Base-by-base conservation (phyloP, 331 rosid species). In the Dryas integrifolia region DNA sequence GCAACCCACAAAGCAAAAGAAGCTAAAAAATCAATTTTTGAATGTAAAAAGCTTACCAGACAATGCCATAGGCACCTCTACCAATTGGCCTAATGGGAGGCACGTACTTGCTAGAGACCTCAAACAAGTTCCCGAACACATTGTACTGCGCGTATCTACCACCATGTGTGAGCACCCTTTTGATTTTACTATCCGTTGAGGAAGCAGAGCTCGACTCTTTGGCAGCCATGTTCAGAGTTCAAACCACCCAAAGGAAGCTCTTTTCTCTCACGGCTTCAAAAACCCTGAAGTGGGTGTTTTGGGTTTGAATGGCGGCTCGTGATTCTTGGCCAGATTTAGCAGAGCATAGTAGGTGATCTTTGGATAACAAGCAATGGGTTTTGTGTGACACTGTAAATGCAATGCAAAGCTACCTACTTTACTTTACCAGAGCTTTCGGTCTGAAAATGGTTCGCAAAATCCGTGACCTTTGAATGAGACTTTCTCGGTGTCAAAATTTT, bases 71-170 rank as follows among this genome's bases (percentile, higher is more conserved):
- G 77, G 98, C 92, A 21, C 98, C 98, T 84, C 98, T 82, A 12
- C 98, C 98, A 70, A 94, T 85, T 18, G 98, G 96, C 61, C 96
- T 90, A 82, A 94, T 80, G 52, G 98, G 98, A 72, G 97, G 96
- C 24, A 88, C 88, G 41, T 91, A 94, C 83, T 94, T 94, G 72
- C 92, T 76, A 5, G 97, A 77, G 12, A 91, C 86, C 84, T 91
- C 92, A 68, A 91, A 94, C 76, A 91, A 82, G 85, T 84, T 86
- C 7, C 98, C 98, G 58, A 82, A 86, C 3, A 91, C 90, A 77
- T 88, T 89, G 82, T 94, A 91, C 73, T 91, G 89, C 3, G 85
- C 92, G 57, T 91, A 94, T 64, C 92, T 52, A 79, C 98, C 97
- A 1, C 96, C 92, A 65, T 94, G 90, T 30, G 85, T 88, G n/a